phyloP scores from a whole-genome alignment of 164 flowering plant genomes.

The Brasenia schreberi region DNA sequence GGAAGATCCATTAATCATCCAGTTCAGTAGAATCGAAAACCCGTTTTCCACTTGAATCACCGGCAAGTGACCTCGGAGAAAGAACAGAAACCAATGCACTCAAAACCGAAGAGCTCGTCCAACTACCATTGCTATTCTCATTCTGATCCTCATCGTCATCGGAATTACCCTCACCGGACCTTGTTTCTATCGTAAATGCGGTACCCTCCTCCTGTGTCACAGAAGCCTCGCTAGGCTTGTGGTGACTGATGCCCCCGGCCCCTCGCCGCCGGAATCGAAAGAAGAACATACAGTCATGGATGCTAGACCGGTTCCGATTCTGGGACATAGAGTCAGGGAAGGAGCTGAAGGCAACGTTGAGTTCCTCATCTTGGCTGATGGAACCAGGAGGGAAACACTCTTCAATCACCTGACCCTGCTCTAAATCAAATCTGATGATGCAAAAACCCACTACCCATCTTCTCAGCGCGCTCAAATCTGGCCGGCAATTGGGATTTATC shows the following conservation, averaged over 20 bases:
- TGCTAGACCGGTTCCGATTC: slow-evolving; percentile 78
- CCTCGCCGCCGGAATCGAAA: slow-evolving; percentile 55
- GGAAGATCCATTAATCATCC: slow-evolving; percentile 63
- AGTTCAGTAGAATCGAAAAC: not conserved
- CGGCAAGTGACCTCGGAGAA: not conserved
- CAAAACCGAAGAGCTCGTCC: not conserved
- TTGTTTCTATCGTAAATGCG: slow-evolving; percentile 7
- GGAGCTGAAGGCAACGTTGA: slow-evolving; percentile 74
- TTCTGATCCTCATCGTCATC: not conserved
- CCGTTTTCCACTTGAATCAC: not conserved
- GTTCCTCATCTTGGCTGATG: slow-evolving; percentile 72
- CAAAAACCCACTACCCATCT: slow-evolving; percentile 89
- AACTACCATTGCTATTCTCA: slow-evolving; percentile 4
- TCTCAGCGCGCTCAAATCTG: slow-evolving; percentile 43
- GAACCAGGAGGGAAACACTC: slow-evolving; percentile 79
- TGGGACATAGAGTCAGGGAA: slow-evolving; percentile 98
- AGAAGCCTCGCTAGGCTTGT: slow-evolving; percentile 16
- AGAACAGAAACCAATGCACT: not conserved
- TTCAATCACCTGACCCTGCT: slow-evolving; percentile 95
- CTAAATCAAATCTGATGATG: slow-evolving; percentile 86
- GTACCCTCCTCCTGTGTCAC: slow-evolving; percentile 11
- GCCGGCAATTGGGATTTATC: slow-evolving; percentile 33
- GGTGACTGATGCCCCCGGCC: slow-evolving; percentile 5
- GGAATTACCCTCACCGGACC: not conserved
- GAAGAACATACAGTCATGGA: slow-evolving; percentile 94